A percentile compares a stretch with the other conserved stretches of the same genome.
Evolutionary conservation across 352 stramenopile species (phyloP).

Genomic region (Phytophthora pisi): DNA sequence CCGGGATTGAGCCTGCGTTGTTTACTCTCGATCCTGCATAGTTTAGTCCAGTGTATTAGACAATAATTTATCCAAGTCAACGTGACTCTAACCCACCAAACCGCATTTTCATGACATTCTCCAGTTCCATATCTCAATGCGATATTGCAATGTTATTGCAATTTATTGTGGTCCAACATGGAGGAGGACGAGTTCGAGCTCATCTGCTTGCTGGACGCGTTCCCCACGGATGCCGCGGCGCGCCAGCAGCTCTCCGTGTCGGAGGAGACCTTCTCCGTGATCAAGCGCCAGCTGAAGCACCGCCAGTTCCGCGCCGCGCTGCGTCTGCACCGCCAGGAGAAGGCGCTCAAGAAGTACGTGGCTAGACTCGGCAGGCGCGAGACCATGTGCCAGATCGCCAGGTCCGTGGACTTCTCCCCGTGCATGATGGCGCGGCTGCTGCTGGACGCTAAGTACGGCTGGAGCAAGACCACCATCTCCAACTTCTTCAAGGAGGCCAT

Average conservation of each 20-base stretch:
- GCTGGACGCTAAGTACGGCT: slow-evolving; percentile 58
- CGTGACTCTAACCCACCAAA: neutral
- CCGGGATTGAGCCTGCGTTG: slow-evolving; percentile 34
- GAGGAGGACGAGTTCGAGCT: slow-evolving; percentile 52
- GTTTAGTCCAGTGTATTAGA: slow-evolving; percentile 15
- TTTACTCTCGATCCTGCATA: slow-evolving; percentile 9
- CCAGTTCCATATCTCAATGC: neutral
- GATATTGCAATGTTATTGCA: neutral
- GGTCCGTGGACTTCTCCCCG: slow-evolving; percentile 58
- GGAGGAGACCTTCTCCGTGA: slow-evolving; percentile 60
- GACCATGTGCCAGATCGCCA: slow-evolving; percentile 47
- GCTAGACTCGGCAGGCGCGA: slow-evolving; percentile 40
- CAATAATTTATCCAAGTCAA: slow-evolving; percentile 31
- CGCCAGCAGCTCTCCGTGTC: slow-evolving; percentile 37
- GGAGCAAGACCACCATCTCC: slow-evolving; percentile 72
- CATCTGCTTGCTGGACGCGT: slow-evolving; percentile 54
- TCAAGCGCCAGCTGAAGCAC: slow-evolving; percentile 63
- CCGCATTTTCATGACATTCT: neutral
- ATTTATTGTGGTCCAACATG: slow-evolving; percentile 29
- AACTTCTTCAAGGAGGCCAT: slow-evolving; percentile 66
- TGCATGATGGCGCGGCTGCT: slow-evolving; percentile 75
- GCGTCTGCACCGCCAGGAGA: slow-evolving; percentile 64
- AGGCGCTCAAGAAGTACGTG: slow-evolving; percentile 59
- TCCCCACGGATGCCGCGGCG: slow-evolving; percentile 14
- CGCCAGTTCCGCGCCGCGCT: slow-evolving; percentile 49